Evolutionary conservation across 2,329 filamentous ascomycete species (phyloP).

Genomic region (Fusarium poae): DNA sequence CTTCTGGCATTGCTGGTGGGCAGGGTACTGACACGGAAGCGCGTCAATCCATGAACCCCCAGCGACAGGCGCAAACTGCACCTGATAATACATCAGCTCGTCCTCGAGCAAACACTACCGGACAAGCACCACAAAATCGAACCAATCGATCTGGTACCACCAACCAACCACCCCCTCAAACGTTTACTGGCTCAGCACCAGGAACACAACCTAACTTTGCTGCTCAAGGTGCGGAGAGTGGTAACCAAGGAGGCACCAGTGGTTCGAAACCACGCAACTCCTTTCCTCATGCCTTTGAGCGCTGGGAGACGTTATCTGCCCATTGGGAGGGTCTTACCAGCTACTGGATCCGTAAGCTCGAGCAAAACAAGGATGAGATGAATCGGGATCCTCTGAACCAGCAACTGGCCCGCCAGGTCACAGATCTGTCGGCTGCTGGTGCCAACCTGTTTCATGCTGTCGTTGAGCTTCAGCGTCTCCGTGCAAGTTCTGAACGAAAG

Average conservation of each 20-base stretch:
- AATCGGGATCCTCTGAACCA: slow-evolving; percentile 85
- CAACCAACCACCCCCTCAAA: slow-evolving; percentile 39
- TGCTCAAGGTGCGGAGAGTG: slow-evolving; percentile 36
- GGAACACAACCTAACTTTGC: slow-evolving; percentile 35
- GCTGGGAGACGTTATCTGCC: slow-evolving; percentile 96
- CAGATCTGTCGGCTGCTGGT: slow-evolving; percentile 94
- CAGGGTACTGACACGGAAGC: slow-evolving; percentile 51
- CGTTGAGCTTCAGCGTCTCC: slow-evolving; percentile 91
- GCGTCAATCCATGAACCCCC: slow-evolving; percentile 53
- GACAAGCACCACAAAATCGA: slow-evolving; percentile 45
- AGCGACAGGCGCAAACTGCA: slow-evolving; percentile 48
- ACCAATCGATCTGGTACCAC: slow-evolving; percentile 35
- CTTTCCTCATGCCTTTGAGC: slow-evolving; percentile 96
- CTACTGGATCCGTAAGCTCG: slow-evolving; percentile 94
- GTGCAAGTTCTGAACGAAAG: slow-evolving; percentile 95
- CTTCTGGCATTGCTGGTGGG: slow-evolving; percentile 58
- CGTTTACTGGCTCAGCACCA: slow-evolving; percentile 39
- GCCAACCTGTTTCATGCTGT: slow-evolving; percentile 98
- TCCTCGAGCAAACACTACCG: slow-evolving; percentile 47
- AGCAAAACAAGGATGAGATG: slow-evolving; percentile 90
- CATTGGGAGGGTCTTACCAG: slow-evolving; percentile 98
- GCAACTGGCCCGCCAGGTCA: slow-evolving; percentile 93
- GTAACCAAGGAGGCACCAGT: slow-evolving; percentile 35
- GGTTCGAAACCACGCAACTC: slow-evolving; percentile 69
- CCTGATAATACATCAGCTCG: slow-evolving; percentile 47